phyloP scores from a whole-genome alignment of 2,329 filamentous ascomycete genomes.

The Samsoniella hepiali region DNA sequence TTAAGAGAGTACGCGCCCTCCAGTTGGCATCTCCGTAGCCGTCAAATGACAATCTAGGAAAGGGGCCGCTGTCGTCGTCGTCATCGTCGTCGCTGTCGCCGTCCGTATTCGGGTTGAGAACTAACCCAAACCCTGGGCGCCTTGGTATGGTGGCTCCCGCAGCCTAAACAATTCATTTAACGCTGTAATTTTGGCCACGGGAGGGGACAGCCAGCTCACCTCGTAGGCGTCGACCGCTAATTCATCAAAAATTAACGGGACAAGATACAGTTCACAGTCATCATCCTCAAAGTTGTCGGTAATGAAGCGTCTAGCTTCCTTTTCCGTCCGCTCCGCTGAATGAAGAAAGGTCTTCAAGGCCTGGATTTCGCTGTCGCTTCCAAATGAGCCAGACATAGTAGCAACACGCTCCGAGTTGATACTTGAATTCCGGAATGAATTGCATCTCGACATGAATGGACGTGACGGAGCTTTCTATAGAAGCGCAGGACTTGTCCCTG shows the following conservation, averaged over 20 bases:
- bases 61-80: neutral
- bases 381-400: neutral
- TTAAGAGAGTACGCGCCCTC: slow-evolving; percentile 28
- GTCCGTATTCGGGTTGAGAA: neutral
- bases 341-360: neutral
- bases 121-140: neutral
- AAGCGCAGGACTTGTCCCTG: neutral
- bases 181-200: neutral
- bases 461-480: neutral
- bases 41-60: slow-evolving; percentile 17
- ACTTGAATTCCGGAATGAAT: too few species aligned
- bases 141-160: neutral
- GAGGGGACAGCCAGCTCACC: neutral
- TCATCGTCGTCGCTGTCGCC: neutral
- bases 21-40: slow-evolving; percentile 21
- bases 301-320: neutral
- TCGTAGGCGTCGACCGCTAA: neutral
- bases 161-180: neutral
- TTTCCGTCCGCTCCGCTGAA: neutral
- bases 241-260: neutral
- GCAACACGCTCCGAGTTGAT: neutral
- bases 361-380: neutral
- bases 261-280: neutral
- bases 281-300: neutral
- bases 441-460: too few species aligned